Evolutionary conservation across 2,329 filamentous ascomycete species (phyloP).

Genomic region (Lomentospora prolificans): DNA sequence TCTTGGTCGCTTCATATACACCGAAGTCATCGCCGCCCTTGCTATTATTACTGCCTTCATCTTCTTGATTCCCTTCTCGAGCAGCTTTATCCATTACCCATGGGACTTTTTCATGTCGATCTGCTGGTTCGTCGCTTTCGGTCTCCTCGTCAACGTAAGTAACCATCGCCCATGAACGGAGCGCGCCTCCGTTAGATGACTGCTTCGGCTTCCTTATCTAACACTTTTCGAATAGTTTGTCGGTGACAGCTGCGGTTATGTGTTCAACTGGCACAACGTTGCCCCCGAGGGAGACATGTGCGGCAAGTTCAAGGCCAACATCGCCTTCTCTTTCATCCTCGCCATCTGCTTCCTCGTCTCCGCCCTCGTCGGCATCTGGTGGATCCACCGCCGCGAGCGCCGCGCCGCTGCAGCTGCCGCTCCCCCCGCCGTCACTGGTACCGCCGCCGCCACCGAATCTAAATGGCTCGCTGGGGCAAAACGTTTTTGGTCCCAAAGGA

Average conservation of each 20-base stretch:
- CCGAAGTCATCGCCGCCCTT: conserved; percentile 59
- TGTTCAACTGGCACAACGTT: conserved; percentile 53
- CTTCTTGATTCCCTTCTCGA: conserved; percentile 63
- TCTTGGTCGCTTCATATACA: conserved; percentile 61
- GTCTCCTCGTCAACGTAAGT: conserved; percentile 52
- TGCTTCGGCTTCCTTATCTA: no score
- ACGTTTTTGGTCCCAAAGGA: no score
- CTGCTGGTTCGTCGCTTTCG: conserved; percentile 62
- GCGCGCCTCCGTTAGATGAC: no score
- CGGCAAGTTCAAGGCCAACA: conserved; percentile 58
- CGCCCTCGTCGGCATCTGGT: conserved; percentile 45
- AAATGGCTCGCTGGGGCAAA: not conserved
- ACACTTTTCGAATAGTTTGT: conserved; percentile 15
- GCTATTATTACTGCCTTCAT: conserved; percentile 60
- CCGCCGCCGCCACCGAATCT: conserved; percentile 6
- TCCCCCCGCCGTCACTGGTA: conserved; percentile 2
- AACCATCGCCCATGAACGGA: not conserved
- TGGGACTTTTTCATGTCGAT: conserved; percentile 59
- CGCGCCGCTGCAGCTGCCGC: conserved; percentile 22
- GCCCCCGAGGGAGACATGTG: conserved; percentile 41
- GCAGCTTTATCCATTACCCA: conserved; percentile 60
- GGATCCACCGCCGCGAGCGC: conserved; percentile 32
- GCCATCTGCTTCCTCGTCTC: conserved; percentile 62
- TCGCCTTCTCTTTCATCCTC: conserved; percentile 63
- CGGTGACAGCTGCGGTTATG: conserved; percentile 39